phyloP scores from a whole-genome alignment of 371 early-diverging fungal species.

The Vairimorpha apis region DNA sequence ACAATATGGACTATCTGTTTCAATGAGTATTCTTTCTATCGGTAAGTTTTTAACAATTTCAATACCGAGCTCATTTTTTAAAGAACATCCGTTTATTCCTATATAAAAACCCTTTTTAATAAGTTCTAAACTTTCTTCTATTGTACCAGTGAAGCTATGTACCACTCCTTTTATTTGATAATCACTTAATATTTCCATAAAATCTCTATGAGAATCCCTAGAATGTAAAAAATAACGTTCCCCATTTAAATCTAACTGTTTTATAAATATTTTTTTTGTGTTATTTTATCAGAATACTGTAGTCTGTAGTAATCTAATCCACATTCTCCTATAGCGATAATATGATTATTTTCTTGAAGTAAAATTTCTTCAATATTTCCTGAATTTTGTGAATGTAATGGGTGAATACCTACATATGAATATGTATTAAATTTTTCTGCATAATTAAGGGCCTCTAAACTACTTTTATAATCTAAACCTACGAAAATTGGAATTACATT shows the following conservation, averaged over 20 bases:
- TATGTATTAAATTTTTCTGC: constrained; percentile 50
- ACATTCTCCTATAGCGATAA: constrained; percentile 66
- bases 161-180: constrained; percentile 70
- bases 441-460: constrained; percentile 25
- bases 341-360: constrained; percentile 67
- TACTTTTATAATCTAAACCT: constrained; percentile 41
- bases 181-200: constrained; percentile 60
- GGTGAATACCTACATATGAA: constrained; percentile 59
- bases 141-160: constrained; percentile 78
- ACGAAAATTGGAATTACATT: constrained; percentile 55
- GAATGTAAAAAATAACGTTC: constrained; percentile 65
- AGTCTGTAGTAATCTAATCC: constrained; percentile 66
- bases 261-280: constrained; percentile 64
- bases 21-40: constrained; percentile 73
- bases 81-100: constrained; percentile 88
- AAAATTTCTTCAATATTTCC: constrained; percentile 37
- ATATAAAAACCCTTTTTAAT: constrained; percentile 76
- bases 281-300: constrained; percentile 59
- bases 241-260: constrained; percentile 60
- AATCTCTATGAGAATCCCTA: constrained; percentile 63
- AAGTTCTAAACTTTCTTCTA: constrained; percentile 70
- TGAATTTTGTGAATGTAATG: constrained; percentile 25
- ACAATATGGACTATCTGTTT: constrained; percentile 76
- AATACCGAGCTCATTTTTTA: constrained; percentile 76
- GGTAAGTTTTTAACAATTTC: constrained; percentile 74